phyloP scores from a whole-genome alignment of 495 filamentous ascomycete species.

The Bathelium albidoporum region DNA sequence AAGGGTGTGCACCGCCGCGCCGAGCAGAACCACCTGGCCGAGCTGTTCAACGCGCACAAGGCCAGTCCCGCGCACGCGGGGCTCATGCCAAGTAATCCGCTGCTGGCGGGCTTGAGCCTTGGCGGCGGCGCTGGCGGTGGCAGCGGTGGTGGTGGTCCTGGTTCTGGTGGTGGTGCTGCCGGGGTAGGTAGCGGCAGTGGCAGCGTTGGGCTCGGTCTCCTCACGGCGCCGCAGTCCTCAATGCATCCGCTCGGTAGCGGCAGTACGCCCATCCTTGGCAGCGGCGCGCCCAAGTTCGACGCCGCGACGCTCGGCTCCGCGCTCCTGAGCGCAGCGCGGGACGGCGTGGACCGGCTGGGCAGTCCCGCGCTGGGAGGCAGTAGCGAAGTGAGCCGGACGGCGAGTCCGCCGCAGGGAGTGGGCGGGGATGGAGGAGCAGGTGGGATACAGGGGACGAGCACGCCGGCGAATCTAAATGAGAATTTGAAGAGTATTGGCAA shows the following conservation, averaged over 20 bases:
- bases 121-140: neutral
- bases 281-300: slow-evolving; percentile 55
- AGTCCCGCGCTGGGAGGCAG: slow-evolving; percentile 40
- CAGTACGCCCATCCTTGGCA: too few relatives aligned
- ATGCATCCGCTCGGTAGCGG: slow-evolving; percentile 30
- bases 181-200: slow-evolving; percentile 1
- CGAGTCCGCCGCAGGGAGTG: slow-evolving; percentile 21
- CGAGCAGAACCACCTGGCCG: slow-evolving; percentile 74
- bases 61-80: slow-evolving; percentile 46
- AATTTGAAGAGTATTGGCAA: slow-evolving; percentile 92
- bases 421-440: slow-evolving; percentile 26
- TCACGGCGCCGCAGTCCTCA: slow-evolving; percentile 32
- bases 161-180: neutral
- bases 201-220: slow-evolving; percentile 11
- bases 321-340: slow-evolving; percentile 73
- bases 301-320: slow-evolving; percentile 59
- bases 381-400: slow-evolving; percentile 12
- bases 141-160: neutral
- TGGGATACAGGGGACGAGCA: slow-evolving; percentile 21
- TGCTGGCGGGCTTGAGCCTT: slow-evolving; percentile 52
- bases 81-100: slow-evolving; percentile 47
- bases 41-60: slow-evolving; percentile 80
- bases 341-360: slow-evolving; percentile 81
- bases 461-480: slow-evolving; percentile 63
- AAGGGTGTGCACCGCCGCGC: slow-evolving; percentile 39